Base-by-base conservation (phyloP, 2,329 filamentous ascomycete genomes). In the Diaporthe helianthi region DNA sequence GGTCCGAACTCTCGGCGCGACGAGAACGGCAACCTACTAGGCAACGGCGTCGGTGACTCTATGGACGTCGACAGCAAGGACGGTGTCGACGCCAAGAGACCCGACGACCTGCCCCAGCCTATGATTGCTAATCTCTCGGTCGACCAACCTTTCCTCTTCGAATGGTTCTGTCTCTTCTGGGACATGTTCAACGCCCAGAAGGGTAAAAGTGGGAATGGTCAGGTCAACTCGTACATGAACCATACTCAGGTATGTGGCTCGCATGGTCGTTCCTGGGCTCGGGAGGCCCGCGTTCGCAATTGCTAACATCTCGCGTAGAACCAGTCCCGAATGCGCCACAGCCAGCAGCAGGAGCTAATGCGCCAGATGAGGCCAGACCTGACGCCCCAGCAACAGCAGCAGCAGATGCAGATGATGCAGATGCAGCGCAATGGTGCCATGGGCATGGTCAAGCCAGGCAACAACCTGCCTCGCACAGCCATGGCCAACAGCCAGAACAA, bases 121-220 rank as follows among this genome's bases (percentile, higher is more conserved):
- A 89, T 89, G 72, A 83, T 93, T 7, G 89, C 90, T 15, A 86
- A 84, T 77, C 86, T 87, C 60, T 84, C 85, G 71, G 86, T 86
- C 67, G 92, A 91, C 75, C 92, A 88, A 72, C 93, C 93, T 31
- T 98, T 99, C 76, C 85, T 99, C n/a, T 92, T 93, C 74, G 96
- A 98, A 76, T 99, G 96, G 96, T 99, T 97, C 84, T 93, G 91
- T 77, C 87, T 98, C 65, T 99, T 99, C 80, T 98, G 94, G 94
- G 96, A 99, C 76, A 93, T 98, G 75, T 97, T 92, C 80, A 90
- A 90, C 77, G 93, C 93, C 68, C 92, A 95, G 78, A 92, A 93
- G 76, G 88, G 86, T 76, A 90, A 89, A 79, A 88, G 87, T 67
- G 86, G 86, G 68, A 90, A 85, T 77, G 80, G 83, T 31, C 86